Conservation (phyloP, 495 filamentous ascomycete genomes). For the Penicillium cataractarum region DNA sequence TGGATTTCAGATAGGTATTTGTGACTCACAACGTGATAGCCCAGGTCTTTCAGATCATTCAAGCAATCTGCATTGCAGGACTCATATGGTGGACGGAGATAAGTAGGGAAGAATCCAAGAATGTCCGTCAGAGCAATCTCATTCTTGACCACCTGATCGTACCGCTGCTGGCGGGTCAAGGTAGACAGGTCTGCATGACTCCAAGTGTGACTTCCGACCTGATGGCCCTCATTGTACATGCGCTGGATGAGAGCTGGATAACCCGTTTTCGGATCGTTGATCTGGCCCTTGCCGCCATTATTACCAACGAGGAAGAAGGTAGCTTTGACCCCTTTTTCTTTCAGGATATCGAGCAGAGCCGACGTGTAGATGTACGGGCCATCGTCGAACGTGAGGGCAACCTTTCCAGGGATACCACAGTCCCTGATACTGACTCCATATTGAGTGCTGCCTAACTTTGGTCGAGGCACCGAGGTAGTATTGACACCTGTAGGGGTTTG, state of each 20-base stretch:
- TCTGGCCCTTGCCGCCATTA: background rate
- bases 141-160: background rate
- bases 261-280: background rate
- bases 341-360: background rate
- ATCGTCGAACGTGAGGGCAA: background rate
- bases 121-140: background rate
- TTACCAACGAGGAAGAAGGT: background rate
- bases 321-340: background rate
- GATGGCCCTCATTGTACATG: background rate
- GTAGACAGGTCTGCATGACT: background rate
- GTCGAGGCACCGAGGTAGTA: background rate
- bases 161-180: background rate
- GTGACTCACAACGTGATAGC: background rate
- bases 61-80: background rate
- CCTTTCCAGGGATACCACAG: background rate
- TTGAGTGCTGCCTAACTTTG: background rate
- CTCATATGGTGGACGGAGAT: background rate
- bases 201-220: background rate
- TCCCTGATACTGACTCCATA: background rate
- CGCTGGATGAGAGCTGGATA: background rate
- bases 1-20: background rate
- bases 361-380: background rate
- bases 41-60: background rate
- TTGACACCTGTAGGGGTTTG: background rate
- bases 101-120: background rate